Conservation (phyloP, 139 green algal genomes). For the Volvox africanus region DNA sequence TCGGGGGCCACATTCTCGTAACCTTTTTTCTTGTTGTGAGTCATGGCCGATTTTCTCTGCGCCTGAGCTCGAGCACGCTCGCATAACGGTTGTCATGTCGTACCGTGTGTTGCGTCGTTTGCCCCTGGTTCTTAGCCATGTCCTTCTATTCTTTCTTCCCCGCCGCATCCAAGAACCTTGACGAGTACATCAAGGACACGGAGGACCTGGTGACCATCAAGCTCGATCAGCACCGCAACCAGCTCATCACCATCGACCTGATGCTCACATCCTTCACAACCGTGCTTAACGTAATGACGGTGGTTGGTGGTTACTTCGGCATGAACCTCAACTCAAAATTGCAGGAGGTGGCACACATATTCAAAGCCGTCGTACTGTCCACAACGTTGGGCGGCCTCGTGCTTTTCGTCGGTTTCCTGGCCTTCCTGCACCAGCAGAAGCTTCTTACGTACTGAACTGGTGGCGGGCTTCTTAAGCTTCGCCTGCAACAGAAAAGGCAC, state of each 20-base stretch:
- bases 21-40: no score
- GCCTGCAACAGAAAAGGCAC: no score
- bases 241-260: conserved; percentile 84
- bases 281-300: conserved; percentile 54
- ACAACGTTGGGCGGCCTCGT: neutral
- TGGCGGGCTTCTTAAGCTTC: no score
- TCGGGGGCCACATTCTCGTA: no score
- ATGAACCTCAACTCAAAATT: conserved; percentile 82
- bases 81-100: no score
- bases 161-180: conserved; percentile 67
- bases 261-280: conserved; percentile 79
- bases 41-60: no score
- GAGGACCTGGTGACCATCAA: conserved; percentile 95
- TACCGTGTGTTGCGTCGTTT: no score
- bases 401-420: neutral
- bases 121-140: no score
- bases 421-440: conserved; percentile 31
- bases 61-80: no score
- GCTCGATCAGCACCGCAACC: conserved; percentile 90
- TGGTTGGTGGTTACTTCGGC: conserved; percentile 83
- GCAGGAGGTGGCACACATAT: conserved; percentile 4
- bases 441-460: conserved; percentile 14
- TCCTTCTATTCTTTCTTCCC: no score
- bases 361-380: conserved; percentile 27
- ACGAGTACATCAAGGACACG: conserved; percentile 94